A percentile compares a stretch with the other conserved stretches of the same genome.
phyloP scores from a whole-genome alignment of 352 stramenopile species.

The Globisporangium iwayamae region DNA sequence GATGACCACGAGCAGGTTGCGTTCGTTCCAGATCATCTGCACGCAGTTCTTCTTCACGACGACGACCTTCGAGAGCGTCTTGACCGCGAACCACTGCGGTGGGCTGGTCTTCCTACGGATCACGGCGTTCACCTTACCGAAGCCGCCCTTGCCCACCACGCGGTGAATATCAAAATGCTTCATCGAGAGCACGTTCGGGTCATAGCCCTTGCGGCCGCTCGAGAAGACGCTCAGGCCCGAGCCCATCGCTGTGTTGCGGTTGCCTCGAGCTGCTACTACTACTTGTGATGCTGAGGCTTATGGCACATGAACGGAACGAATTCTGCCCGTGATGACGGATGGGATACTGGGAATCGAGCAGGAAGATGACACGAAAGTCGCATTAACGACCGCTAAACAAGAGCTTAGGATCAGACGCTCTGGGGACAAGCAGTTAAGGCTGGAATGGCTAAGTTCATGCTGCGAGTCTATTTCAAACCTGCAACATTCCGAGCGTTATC shows the following conservation, averaged over 20 bases:
- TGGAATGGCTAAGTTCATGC: too few species aligned
- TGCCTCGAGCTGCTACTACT: not conserved
- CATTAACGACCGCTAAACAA: not conserved
- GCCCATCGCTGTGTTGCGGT: slow-evolving; percentile 4
- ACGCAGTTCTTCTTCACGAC: slow-evolving; percentile 58
- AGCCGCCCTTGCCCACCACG: slow-evolving; percentile 62
- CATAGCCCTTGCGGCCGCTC: slow-evolving; percentile 12
- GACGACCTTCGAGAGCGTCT: slow-evolving; percentile 60
- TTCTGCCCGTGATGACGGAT: not conserved
- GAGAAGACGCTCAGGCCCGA: slow-evolving; percentile 17
- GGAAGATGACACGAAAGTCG: too few species aligned
- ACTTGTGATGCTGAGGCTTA: not conserved
- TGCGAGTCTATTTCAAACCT: not conserved
- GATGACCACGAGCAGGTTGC: slow-evolving; percentile 54
- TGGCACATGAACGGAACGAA: not conserved
- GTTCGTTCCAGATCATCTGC: slow-evolving; percentile 78
- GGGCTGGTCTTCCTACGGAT: slow-evolving; percentile 54
- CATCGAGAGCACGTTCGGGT: slow-evolving; percentile 48
- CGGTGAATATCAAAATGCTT: slow-evolving; percentile 65
- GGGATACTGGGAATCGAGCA: not conserved
- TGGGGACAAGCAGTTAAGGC: not conserved
- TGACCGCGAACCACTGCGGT: slow-evolving; percentile 64
- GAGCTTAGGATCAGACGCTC: not conserved
- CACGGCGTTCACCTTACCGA: slow-evolving; percentile 74
- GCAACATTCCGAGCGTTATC: too few species aligned